Percentiles rank a stretch among this genome's conserved stretches.
phyloP scores from a whole-genome alignment of 2,329 filamentous ascomycete species.

The Oidium heveae region DNA sequence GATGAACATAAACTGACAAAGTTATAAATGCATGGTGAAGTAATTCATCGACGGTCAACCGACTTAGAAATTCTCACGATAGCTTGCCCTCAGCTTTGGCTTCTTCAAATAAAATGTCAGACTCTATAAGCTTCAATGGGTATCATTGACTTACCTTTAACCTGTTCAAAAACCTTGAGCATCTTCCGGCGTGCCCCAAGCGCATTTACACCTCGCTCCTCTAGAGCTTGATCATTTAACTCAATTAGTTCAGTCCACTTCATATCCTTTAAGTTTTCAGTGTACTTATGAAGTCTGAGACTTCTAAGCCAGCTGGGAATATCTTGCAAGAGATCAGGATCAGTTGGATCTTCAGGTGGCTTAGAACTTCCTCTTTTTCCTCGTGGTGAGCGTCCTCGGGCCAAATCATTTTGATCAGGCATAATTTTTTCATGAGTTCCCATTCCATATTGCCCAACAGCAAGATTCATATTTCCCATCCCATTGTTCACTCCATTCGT shows the following conservation, averaged over 20 bases:
- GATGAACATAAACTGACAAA: no score
- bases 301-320: slow-evolving; percentile 92
- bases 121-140: not conserved
- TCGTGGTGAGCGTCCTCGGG: slow-evolving; percentile 71
- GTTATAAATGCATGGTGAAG: no score
- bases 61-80: slow-evolving; percentile 14
- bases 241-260: slow-evolving; percentile 87
- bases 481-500: slow-evolving; percentile 31
- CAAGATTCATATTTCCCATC: slow-evolving; percentile 33
- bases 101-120: slow-evolving; percentile 22
- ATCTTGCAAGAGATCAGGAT: slow-evolving; percentile 70
- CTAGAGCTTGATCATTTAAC: slow-evolving; percentile 76
- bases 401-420: slow-evolving; percentile 81
- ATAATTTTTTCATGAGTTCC: slow-evolving; percentile 61
- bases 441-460: slow-evolving; percentile 45
- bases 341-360: slow-evolving; percentile 91
- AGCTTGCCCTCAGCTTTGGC: slow-evolving; percentile 53
- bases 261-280: slow-evolving; percentile 90
- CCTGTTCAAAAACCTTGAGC: slow-evolving; percentile 97
- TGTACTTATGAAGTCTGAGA: slow-evolving; percentile 92
- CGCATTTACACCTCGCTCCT: slow-evolving; percentile 83
- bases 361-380: slow-evolving; percentile 87
- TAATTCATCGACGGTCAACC: no score
- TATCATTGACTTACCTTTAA: slow-evolving; percentile 33
- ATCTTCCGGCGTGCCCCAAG: slow-evolving; percentile 89